These are phyloP conservation scores for Diaporthe helianthi DNA, from an alignment of 2,329 filamentous ascomycete species.

Conservation along the genomic window DNA sequence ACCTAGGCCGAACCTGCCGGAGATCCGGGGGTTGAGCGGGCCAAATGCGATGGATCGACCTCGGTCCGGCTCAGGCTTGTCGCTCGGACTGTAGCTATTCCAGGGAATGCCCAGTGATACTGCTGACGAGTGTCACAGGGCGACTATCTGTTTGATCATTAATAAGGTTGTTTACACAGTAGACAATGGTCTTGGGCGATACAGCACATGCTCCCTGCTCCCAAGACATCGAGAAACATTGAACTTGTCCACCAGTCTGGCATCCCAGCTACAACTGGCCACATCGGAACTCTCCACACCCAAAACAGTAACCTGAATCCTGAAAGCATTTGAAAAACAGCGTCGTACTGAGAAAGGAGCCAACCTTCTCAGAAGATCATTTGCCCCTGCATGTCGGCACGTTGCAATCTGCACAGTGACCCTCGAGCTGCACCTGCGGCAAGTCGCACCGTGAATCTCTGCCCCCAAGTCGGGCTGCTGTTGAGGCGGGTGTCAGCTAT, in stretches of 20 bases:
- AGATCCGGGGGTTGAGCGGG: slow-evolving; percentile 16
- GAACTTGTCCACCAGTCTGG: slow-evolving; percentile 16
- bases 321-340: slow-evolving; percentile 2
- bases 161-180: slow-evolving; percentile 22
- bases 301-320: background rate
- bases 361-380: slow-evolving; percentile 17
- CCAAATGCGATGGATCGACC: slow-evolving; percentile 24
- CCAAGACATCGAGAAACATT: slow-evolving; percentile 24
- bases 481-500: slow-evolving; percentile 1
- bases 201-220: background rate
- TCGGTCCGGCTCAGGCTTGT: slow-evolving; percentile 21
- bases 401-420: slow-evolving; percentile 29
- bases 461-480: slow-evolving; percentile 6
- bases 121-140: background rate
- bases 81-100: background rate
- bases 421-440: slow-evolving; percentile 14
- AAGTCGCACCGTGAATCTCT: slow-evolving; percentile 26
- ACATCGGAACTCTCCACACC: background rate
- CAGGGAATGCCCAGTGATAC: slow-evolving; percentile 9
- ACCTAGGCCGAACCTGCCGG: slow-evolving; percentile 13
- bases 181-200: background rate
- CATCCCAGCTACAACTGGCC: slow-evolving; percentile 6
- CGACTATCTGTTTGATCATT: slow-evolving; percentile 2
- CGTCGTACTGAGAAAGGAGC: slow-evolving; percentile 21
- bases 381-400: slow-evolving; percentile 29